These are phyloP conservation scores for Pogostemon cablin DNA, from an alignment of 257 asterid genomes.

Conservation along the genomic window DNA sequence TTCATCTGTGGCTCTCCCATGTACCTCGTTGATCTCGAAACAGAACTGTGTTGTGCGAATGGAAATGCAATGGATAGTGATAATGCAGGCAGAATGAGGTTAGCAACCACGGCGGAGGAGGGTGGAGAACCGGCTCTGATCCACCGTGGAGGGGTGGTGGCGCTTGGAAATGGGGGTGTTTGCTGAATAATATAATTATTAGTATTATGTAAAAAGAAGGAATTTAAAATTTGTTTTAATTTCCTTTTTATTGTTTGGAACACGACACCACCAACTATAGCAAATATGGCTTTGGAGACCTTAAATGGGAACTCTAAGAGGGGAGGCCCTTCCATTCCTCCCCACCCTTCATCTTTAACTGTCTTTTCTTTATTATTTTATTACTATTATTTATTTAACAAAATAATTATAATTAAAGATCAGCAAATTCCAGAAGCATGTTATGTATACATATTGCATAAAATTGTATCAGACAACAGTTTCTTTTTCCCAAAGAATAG, in stretches of 20 bases:
- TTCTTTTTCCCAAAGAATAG: not conserved
- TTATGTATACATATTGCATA: not conserved
- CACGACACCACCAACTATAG: slow-evolving; percentile 33
- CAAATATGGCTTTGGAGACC: slow-evolving; percentile 20
- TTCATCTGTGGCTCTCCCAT: slow-evolving; percentile 29
- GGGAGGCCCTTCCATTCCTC: slow-evolving; percentile 37
- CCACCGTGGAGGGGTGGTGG: slow-evolving; percentile 47
- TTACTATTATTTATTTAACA: not conserved
- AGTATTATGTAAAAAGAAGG: not conserved
- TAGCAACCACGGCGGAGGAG: slow-evolving; percentile 40
- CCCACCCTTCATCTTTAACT: slow-evolving; percentile 45
- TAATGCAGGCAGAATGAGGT: not conserved
- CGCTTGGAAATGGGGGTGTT: slow-evolving; percentile 16
- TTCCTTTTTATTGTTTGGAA: not conserved
- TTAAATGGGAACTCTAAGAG: slow-evolving; percentile 28
- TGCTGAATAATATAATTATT: not conserved
- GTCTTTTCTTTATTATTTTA: not conserved
- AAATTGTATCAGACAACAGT: not conserved
- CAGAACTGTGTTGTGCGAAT: not conserved
- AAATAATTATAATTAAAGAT: not conserved
- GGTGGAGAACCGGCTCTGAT: slow-evolving; percentile 36
- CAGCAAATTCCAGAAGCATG: not conserved
- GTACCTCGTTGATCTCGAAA: not conserved
- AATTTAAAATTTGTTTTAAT: not conserved
- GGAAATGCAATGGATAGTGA: not conserved